Conservation (phyloP, 2,329 filamentous ascomycete species). For the Penicillium occitanis region DNA sequence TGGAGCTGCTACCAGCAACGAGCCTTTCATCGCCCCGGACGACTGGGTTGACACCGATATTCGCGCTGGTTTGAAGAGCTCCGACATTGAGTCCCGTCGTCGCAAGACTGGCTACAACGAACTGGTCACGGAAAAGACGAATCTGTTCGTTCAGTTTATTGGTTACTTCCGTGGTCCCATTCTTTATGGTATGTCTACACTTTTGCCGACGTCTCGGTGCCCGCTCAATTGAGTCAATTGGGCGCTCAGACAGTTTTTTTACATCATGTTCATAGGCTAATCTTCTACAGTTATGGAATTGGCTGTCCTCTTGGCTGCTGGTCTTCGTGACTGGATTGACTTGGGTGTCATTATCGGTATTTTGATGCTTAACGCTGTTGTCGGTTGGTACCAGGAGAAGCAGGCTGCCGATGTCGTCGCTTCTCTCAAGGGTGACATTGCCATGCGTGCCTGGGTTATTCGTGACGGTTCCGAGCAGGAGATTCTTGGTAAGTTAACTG, state of each 20-base stretch:
- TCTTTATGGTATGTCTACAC: conserved; percentile 62
- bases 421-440: conserved; percentile 70
- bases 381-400: conserved; percentile 76
- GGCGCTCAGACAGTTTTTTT: not conserved
- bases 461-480: conserved; percentile 63
- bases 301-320: conserved; percentile 67
- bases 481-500: conserved; percentile 51
- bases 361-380: conserved; percentile 67
- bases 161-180: conserved; percentile 70
- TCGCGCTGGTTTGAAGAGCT: conserved; percentile 56
- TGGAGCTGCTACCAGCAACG: conserved; percentile 22
- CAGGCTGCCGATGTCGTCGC: conserved; percentile 71
- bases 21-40: conserved; percentile 50
- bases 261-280: not conserved
- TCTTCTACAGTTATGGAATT: conserved; percentile 60
- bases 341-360: conserved; percentile 72
- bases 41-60: conserved; percentile 67
- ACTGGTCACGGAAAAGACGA: conserved; percentile 67
- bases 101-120: conserved; percentile 67
- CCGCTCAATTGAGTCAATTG: not conserved
- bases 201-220: not conserved
- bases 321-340: conserved; percentile 70
- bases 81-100: conserved; percentile 61
- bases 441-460: conserved; percentile 66
- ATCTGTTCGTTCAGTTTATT: conserved; percentile 68